Evolutionary conservation across 495 filamentous ascomycete genomes (phyloP).

Genomic region (Xylaria sp.): DNA sequence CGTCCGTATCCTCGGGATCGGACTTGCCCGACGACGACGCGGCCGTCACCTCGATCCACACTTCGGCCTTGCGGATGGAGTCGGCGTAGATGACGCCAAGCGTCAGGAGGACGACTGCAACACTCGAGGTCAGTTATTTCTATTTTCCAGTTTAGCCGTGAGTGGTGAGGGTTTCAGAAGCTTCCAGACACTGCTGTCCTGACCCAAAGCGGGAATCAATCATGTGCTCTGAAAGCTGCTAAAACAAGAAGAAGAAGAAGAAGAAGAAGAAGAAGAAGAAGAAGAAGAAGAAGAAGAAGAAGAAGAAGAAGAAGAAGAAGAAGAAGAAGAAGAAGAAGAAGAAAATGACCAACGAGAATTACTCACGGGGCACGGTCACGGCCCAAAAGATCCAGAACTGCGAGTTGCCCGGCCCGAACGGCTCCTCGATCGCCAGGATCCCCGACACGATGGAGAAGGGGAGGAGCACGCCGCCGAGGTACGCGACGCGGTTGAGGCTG

Average conservation of each 20-base stretch:
- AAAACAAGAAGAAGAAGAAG: too few species aligned
- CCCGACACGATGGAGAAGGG: conserved; percentile 50
- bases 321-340: too few species aligned
- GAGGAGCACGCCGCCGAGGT: conserved; percentile 51
- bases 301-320: too few species aligned
- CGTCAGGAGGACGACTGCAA: conserved; percentile 41
- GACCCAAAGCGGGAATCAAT: too few species aligned
- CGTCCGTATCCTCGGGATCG: background rate
- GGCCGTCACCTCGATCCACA: conserved; percentile 51
- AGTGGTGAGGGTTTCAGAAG: too few species aligned
- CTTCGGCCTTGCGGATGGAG: conserved; percentile 50
- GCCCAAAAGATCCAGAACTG: conserved; percentile 54
- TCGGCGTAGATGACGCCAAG: conserved; percentile 52
- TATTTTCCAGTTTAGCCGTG: too few species aligned
- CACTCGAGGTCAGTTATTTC: too few species aligned
- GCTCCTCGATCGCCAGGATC: conserved; percentile 51
- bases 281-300: too few species aligned
- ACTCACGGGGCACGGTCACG: conserved; percentile 39
- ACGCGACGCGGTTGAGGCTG: conserved; percentile 49
- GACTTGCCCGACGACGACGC: conserved; percentile 21
- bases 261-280: too few species aligned
- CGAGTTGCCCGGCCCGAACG: conserved; percentile 42
- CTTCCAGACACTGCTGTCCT: too few species aligned
- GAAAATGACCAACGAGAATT: too few species aligned
- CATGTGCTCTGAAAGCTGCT: too few species aligned